Conservation (phyloP, 176 grass and related monocot species). For the Elymus sibiricus region DNA sequence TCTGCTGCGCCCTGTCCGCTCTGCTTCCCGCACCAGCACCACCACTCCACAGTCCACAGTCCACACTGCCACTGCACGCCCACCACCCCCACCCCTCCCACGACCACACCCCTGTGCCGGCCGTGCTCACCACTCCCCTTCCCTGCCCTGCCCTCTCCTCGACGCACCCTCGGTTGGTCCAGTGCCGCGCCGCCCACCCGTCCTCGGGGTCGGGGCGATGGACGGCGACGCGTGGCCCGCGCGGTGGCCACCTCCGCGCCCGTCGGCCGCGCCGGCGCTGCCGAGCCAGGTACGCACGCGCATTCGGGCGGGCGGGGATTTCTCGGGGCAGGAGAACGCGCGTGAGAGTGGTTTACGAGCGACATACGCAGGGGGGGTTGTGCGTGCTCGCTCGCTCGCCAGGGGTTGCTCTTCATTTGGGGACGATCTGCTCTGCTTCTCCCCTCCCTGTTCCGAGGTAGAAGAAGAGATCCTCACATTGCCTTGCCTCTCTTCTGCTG, state of each 20-base stretch:
- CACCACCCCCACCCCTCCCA: not conserved
- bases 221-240: slow-evolving; percentile 49
- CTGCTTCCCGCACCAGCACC: not conserved
- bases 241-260: slow-evolving; percentile 11
- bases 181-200: not conserved
- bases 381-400: no score
- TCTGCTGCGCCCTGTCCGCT: not conserved
- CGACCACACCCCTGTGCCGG: not conserved
- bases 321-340: not conserved
- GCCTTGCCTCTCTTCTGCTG: not conserved
- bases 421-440: no score
- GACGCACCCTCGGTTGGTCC: not conserved
- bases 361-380: no score
- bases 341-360: not conserved
- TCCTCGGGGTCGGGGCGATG: slow-evolving; percentile 4
- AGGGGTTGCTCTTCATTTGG: no score
- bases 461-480: not conserved
- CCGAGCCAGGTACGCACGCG: slow-evolving; percentile 12
- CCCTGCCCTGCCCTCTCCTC: not conserved
- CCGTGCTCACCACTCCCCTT: not conserved
- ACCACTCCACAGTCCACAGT: not conserved
- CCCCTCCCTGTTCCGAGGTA: no score
- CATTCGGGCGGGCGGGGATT: not conserved
- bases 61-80: not conserved
- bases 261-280: not conserved